Base-by-base conservation (phyloP, 768 basidiomycete genomes). In the Cyclocybe cylindracea region DNA sequence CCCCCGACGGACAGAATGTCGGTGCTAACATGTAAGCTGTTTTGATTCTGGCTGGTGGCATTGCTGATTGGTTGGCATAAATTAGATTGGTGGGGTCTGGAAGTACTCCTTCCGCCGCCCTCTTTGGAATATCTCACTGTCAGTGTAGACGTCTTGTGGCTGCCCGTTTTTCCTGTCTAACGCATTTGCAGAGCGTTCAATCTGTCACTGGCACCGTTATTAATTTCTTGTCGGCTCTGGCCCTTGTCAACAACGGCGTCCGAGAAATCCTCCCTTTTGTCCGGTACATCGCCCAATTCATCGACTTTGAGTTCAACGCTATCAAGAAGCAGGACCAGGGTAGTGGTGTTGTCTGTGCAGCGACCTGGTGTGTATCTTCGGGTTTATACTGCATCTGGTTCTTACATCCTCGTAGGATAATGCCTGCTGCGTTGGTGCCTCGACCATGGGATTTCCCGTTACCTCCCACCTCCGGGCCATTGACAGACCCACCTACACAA, bases 1-100 rank as follows among this genome's bases (percentile, higher is more conserved):
- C 90, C 88, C 3, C 91, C 91, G 0, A 79, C 74, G 0, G 91
- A 93, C 63, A 76, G 91, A 43, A 80, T 93, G 65, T 90, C 87
- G 9, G 78, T 87, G 18, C 69, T 93, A 24, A 91, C 90, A 10
- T 93, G 90, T 91, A 65, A 64, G 87, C 69, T 7, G 32, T 8
- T 29, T 41, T 33, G 39, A 24, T 24, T 41, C 36, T 48, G 48
- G 1, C 16, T 39, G 19, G 24, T 6, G 34, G 2, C 31, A 50
- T 47, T 36, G 43, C 32, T 53, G 38, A 11, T 42, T 51, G 42
- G 42, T 39, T 50, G 18, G 51, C 18, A 44, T 44, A 36, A 39
- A 48, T 7, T 55, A 93, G 91, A 93, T 67, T 94, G 92, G 92
- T 95, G 92, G 92, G 92, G 92, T 10, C 72, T 91, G 10, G 92